Percentiles rank a stretch among this genome's conserved stretches.
Evolutionary conservation across 1,284 basidiomycete genomes (phyloP).

Genomic region (Puccinia horiana): DNA sequence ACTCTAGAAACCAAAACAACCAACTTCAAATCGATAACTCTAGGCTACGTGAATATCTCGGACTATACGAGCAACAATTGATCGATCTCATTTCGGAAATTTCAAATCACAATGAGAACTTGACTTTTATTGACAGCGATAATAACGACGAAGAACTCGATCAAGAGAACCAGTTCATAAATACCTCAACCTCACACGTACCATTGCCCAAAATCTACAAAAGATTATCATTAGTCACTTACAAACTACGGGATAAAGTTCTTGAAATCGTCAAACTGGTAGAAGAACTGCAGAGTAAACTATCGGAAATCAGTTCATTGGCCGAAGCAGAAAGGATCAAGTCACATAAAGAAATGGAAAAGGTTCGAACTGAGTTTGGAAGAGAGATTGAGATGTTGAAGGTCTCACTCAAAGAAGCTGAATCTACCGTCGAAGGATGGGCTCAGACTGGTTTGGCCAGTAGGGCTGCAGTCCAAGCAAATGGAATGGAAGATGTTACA

Average conservation of each 20-base stretch:
- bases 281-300: constrained; percentile 4
- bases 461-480: neutral
- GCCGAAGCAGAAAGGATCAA: constrained; percentile 19
- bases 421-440: constrained; percentile 34
- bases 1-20: neutral
- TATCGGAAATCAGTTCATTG: constrained; percentile 6
- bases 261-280: constrained; percentile 12
- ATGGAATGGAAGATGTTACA: constrained; percentile 6
- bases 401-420: constrained; percentile 14
- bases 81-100: constrained; percentile 31
- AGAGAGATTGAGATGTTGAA: constrained; percentile 35
- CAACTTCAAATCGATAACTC: constrained; percentile 18
- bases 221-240: constrained; percentile 19
- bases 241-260: constrained; percentile 23
- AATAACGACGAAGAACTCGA: constrained; percentile 1
- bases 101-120: neutral
- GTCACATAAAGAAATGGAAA: neutral
- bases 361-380: neutral
- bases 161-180: constrained; percentile 13
- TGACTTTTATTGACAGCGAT: neutral
- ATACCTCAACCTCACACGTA: neutral
- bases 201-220: constrained; percentile 30
- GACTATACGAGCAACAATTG: constrained; percentile 32
- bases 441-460: constrained; percentile 14
- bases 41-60: constrained; percentile 20